Conservation (phyloP, 2,329 filamentous ascomycete genomes). For the Aciculosporium take region DNA sequence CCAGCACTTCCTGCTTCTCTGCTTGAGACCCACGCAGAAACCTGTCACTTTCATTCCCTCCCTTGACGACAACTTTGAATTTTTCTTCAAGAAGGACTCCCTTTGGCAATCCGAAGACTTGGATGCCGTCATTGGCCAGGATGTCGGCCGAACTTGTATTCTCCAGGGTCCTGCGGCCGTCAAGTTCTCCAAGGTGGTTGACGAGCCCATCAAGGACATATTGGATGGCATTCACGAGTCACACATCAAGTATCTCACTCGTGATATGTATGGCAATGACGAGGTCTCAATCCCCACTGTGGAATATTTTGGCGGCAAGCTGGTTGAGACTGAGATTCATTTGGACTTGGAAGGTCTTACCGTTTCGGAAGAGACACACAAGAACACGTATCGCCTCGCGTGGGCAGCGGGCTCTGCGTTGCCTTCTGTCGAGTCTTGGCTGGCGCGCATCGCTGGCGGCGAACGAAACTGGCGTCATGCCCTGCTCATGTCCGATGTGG, state of each 20-base stretch:
- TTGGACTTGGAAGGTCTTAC: slow-evolving; percentile 75
- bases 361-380: slow-evolving; percentile 61
- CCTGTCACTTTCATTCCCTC: slow-evolving; percentile 89
- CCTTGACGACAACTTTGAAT: slow-evolving; percentile 96
- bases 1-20: slow-evolving; percentile 88
- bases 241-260: slow-evolving; percentile 68
- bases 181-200: slow-evolving; percentile 75
- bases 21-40: slow-evolving; percentile 85
- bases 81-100: slow-evolving; percentile 99
- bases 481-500: slow-evolving; percentile 81
- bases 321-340: slow-evolving; percentile 57
- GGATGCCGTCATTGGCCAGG: slow-evolving; percentile 87
- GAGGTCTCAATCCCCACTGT: slow-evolving; percentile 64
- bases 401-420: slow-evolving; percentile 58
- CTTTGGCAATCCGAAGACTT: slow-evolving; percentile 98
- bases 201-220: slow-evolving; percentile 92
- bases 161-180: slow-evolving; percentile 87
- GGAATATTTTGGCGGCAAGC: slow-evolving; percentile 91
- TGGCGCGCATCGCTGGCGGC: slow-evolving; percentile 73
- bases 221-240: slow-evolving; percentile 78
- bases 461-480: slow-evolving; percentile 89
- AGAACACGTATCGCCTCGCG: slow-evolving; percentile 74
- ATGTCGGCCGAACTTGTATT: slow-evolving; percentile 92
- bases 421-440: slow-evolving; percentile 70
- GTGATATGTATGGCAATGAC: slow-evolving; percentile 66